These are phyloP conservation scores for Salix viminalis DNA, from an alignment of 345 rosid genomes.

Conservation along the genomic window DNA sequence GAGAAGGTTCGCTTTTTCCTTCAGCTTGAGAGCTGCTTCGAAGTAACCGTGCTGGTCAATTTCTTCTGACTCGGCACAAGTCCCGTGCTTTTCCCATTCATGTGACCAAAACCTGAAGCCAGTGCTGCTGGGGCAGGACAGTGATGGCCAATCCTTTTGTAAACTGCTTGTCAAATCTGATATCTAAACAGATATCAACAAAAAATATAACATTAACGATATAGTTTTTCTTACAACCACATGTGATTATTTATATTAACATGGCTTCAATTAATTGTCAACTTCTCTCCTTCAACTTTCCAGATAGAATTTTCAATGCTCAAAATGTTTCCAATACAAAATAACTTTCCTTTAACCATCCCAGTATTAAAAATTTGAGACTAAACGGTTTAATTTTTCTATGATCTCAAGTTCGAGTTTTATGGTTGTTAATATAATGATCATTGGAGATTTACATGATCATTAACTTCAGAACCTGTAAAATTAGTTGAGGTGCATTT, in stretches of 20 bases:
- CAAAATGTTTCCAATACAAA: background rate
- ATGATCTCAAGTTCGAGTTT: too few relatives aligned
- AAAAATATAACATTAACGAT: background rate
- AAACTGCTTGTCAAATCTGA: constrained; percentile 43
- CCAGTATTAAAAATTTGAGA: too few relatives aligned
- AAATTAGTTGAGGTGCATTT: too few relatives aligned
- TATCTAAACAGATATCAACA: constrained; percentile 30
- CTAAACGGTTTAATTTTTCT: too few relatives aligned
- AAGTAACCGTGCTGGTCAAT: constrained; percentile 70
- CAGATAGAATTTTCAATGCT: background rate
- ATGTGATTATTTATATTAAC: too few relatives aligned
- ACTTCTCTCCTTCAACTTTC: background rate
- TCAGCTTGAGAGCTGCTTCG: constrained; percentile 48
- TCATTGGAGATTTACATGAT: too few relatives aligned
- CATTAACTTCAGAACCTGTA: too few relatives aligned
- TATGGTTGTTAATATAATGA: too few relatives aligned
- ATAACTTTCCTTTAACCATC: background rate
- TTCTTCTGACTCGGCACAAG: constrained; percentile 63
- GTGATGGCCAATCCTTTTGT: constrained; percentile 62
- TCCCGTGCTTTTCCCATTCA: constrained; percentile 84
- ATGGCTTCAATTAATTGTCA: background rate
- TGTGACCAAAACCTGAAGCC: constrained; percentile 70
- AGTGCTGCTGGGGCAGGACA: constrained; percentile 65
- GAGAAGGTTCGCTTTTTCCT: constrained; percentile 49
- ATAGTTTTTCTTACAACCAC: background rate